Evolutionary conservation across 306 rosid species (phyloP).

Genomic region (Ormosia semicastrata): DNA sequence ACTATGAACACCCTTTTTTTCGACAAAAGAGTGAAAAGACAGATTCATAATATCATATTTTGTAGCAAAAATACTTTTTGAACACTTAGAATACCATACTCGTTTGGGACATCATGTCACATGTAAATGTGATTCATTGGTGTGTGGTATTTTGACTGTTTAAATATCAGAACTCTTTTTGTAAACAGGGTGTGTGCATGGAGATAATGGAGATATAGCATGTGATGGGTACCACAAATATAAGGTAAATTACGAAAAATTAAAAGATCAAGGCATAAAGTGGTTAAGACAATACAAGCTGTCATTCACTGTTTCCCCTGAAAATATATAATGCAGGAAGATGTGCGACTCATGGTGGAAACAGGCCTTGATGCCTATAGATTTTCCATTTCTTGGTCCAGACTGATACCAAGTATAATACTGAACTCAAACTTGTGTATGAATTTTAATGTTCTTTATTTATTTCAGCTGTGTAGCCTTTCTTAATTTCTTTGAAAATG

Average conservation of each 20-base stretch:
- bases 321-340: slow-evolving; percentile 55
- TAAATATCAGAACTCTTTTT: too few species aligned
- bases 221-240: slow-evolving; percentile 53
- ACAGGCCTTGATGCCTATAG: slow-evolving; percentile 59
- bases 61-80: too few species aligned
- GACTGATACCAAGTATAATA: slow-evolving; percentile 66
- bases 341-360: slow-evolving; percentile 64
- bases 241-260: slow-evolving; percentile 43
- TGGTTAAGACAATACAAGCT: background rate
- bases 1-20: too few species aligned
- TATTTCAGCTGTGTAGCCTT: background rate
- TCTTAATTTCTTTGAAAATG: background rate
- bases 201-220: slow-evolving; percentile 48
- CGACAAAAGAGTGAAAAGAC: too few species aligned
- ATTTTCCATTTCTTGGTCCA: slow-evolving; percentile 75
- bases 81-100: too few species aligned
- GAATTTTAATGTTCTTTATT: background rate
- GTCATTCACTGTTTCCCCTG: background rate
- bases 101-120: too few species aligned
- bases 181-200: slow-evolving; percentile 31
- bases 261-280: background rate
- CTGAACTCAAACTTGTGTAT: background rate
- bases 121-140: too few species aligned
- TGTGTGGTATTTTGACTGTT: too few species aligned
- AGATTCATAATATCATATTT: background rate